Evolutionary conservation across 257 asterid species (phyloP).

Genomic region (Nicotiana undulata): DNA sequence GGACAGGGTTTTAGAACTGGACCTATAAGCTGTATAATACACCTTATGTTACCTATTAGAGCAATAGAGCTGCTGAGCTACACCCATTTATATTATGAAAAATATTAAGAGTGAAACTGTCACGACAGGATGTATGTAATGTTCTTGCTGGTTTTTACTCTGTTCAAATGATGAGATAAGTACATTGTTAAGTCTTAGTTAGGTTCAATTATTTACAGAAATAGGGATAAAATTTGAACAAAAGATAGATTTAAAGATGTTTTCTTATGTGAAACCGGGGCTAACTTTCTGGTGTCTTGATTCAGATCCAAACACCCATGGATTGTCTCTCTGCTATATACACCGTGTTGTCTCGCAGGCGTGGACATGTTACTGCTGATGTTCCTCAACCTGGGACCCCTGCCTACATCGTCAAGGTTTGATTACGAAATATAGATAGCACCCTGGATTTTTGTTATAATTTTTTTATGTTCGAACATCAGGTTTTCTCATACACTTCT

Average conservation of each 20-base stretch:
- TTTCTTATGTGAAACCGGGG: not conserved
- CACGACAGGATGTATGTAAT: not conserved
- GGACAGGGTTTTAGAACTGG: not conserved
- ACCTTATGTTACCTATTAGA: not conserved
- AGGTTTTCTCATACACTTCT: not conserved
- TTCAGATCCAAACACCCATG: constrained; percentile 94
- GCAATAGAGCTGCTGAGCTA: not conserved
- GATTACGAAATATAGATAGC: not conserved
- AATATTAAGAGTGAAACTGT: not conserved
- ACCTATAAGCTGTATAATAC: not conserved
- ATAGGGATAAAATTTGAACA: not conserved
- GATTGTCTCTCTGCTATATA: constrained; percentile 96
- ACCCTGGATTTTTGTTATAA: not conserved
- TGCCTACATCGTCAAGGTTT: constrained; percentile 88
- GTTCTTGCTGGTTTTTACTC: not conserved
- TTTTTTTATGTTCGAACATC: not conserved
- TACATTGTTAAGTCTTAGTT: not conserved
- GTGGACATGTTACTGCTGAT: constrained; percentile 96
- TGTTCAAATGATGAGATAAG: not conserved
- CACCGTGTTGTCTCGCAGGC: constrained; percentile 85
- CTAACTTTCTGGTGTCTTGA: constrained; percentile 17
- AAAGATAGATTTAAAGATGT: not conserved
- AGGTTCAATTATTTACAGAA: not conserved
- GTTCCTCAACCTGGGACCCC: constrained; percentile 99
- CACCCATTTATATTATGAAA: not conserved